These are phyloP conservation scores for Singerocomus inundabilis DNA, from an alignment of 1,284 basidiomycete genomes.

Conservation along the genomic window DNA sequence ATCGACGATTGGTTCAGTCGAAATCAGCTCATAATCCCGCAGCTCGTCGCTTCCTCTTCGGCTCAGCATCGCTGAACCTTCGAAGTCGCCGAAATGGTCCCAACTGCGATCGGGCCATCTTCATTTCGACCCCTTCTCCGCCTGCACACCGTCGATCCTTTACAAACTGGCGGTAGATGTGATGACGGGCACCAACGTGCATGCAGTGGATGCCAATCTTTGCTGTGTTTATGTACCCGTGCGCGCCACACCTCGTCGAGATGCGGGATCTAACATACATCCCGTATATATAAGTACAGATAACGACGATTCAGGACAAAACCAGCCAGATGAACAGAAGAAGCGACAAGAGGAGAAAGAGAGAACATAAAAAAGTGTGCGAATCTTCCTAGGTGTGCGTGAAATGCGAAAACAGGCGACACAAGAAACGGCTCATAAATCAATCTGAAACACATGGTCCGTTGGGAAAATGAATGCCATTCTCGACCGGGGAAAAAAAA, in stretches of 20 bases:
- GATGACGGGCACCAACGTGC: background rate
- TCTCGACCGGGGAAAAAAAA: background rate
- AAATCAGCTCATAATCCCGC: constrained; percentile 3
- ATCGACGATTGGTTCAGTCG: background rate
- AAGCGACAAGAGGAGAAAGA: background rate
- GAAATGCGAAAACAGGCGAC: constrained; percentile 20
- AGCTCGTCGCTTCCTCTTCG: constrained; percentile 29
- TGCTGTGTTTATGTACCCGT: constrained; percentile 1
- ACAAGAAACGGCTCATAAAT: constrained; percentile 33
- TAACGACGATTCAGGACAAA: constrained; percentile 26
- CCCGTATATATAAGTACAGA: constrained; percentile 28
- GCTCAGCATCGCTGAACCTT: constrained; percentile 61
- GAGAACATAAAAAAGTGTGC: background rate
- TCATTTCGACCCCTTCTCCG: constrained; percentile 43
- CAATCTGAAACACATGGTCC: constrained; percentile 33
- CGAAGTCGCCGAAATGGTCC: constrained; percentile 61
- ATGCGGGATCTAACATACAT: constrained; percentile 22
- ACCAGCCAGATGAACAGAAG: background rate
- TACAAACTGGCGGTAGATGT: constrained; percentile 32
- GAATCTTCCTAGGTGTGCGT: constrained; percentile 13
- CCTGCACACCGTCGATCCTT: constrained; percentile 47
- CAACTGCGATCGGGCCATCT: constrained; percentile 51
- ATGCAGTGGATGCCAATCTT: constrained; percentile 3
- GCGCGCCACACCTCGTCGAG: background rate
- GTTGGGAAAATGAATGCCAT: constrained; percentile 7